Percentiles rank a stretch among this genome's conserved stretches.
Evolutionary conservation across 139 green algal species (phyloP).

Genomic region (Picochlorum sp.): DNA sequence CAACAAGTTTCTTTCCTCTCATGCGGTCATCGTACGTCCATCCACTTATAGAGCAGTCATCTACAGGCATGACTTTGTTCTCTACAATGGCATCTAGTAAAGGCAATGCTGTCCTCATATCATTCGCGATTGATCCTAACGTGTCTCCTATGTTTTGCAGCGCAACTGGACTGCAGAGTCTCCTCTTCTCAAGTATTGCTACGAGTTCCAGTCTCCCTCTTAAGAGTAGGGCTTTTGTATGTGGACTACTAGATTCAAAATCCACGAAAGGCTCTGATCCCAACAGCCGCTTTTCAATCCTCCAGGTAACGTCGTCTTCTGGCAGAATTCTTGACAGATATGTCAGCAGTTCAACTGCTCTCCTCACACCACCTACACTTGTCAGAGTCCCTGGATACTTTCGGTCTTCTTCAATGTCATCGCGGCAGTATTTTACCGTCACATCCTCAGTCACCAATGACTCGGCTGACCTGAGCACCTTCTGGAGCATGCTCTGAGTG

Average conservation of each 20-base stretch:
- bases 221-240: slow-evolving; percentile 5
- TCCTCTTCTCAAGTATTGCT: not conserved
- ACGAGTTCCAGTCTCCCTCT: slow-evolving; percentile 4
- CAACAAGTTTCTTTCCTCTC: not conserved
- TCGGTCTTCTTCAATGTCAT: not conserved
- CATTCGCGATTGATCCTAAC: slow-evolving; percentile 1
- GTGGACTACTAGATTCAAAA: not conserved
- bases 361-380: not conserved
- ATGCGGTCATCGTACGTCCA: not conserved
- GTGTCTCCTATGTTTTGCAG: not conserved
- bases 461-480: not conserved
- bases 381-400: not conserved
- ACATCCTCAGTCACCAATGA: not conserved
- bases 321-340: slow-evolving; percentile 5
- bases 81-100: slow-evolving; percentile 6
- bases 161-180: not conserved
- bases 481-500: no score
- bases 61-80: not conserved
- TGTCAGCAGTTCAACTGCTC: not conserved
- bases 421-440: not conserved
- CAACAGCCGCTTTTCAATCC: not conserved
- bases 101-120: slow-evolving; percentile 2
- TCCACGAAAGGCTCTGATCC: slow-evolving; percentile 9
- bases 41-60: not conserved
- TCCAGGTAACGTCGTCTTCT: slow-evolving; percentile 4